Evolutionary conservation across 345 rosid species (phyloP).

Genomic region (Dipteronia sinensis): DNA sequence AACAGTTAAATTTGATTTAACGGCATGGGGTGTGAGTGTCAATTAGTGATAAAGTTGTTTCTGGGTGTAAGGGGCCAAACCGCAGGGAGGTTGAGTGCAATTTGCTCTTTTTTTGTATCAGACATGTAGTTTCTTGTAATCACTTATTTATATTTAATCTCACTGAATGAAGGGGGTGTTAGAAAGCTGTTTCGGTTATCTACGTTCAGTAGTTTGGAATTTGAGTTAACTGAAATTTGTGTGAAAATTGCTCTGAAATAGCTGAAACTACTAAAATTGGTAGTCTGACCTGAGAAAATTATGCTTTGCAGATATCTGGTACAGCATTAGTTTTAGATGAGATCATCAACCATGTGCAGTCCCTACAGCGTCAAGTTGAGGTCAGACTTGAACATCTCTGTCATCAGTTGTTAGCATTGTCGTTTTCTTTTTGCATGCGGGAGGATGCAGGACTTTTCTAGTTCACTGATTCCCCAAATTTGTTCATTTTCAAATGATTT

Average conservation of each 20-base stretch:
- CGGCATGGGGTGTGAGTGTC: too few species aligned
- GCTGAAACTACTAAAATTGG: conserved; percentile 9
- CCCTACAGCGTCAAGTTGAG: conserved; percentile 95
- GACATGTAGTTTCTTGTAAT: not conserved
- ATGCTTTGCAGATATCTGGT: conserved; percentile 79
- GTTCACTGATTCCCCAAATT: not conserved
- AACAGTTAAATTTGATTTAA: too few species aligned
- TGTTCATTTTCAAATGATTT: not conserved
- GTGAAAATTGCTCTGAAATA: not conserved
- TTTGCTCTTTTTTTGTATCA: too few species aligned
- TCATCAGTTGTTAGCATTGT: not conserved
- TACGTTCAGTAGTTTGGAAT: not conserved
- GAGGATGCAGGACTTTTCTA: not conserved
- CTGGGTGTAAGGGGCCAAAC: too few species aligned
- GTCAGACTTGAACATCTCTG: conserved; percentile 45
- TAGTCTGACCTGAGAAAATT: conserved; percentile 22
- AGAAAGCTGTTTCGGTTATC: not conserved
- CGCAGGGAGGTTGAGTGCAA: too few species aligned
- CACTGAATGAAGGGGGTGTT: not conserved
- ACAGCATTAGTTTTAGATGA: conserved; percentile 94
- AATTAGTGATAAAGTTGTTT: too few species aligned
- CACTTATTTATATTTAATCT: not conserved
- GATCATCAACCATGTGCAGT: conserved; percentile 94
- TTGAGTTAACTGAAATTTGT: not conserved
- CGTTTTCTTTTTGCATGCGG: not conserved